Base-by-base conservation (phyloP, 1,284 basidiomycete species). In the Cryptococcus maquisensis region DNA sequence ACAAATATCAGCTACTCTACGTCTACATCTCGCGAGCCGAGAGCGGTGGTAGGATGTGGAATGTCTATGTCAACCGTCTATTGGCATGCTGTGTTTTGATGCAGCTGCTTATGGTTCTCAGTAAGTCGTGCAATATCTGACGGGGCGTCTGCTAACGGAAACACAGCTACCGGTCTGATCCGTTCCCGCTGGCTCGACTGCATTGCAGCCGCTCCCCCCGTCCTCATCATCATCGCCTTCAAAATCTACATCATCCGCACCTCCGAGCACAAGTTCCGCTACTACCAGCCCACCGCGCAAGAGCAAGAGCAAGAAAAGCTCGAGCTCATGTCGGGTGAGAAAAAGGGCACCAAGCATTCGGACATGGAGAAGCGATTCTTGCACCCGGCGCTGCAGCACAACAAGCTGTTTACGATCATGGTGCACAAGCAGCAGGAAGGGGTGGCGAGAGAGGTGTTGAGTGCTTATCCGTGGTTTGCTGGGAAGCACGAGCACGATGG, bases 1-100 rank as follows among this genome's bases (percentile, higher is more conserved):
- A 89, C 91, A 82, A 94, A 89, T 79, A 94, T 90, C 90, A 95
- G 78, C 80, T 95, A 46, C 91, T 96, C 84, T 96, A 93, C 71
- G 90, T 95, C 51, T 92, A 83, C 71, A 79, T 90, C 48, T 86
- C 91, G 2, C 85, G 85, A 63, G 87, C 91, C 18, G 93, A 97
- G 75, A 90, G 86, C 55, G 93, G 93, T 55, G 93, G 93, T 26
- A 87, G 93, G 10, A 79, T 95, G 62, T 97, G 92, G 92, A 94
- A 95, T 68, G 86, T 93, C 20, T 82, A 88, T 49, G 81, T 90
- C 75, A 97, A 97, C 72, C 85, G 93, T 50, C 76, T 96, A 21
- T 77, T 95, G 21, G 79, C 83, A 47, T 84, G 82, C 28, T 80
- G 87, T 6, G 71, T 93, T 24, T 75, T 95, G 61, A 91, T 92